Evolutionary conservation across 2,329 filamentous ascomycete genomes (phyloP), one percentile per base, ranked within the genome.

Genomic region (Hypomyces perniciosus): DNA sequence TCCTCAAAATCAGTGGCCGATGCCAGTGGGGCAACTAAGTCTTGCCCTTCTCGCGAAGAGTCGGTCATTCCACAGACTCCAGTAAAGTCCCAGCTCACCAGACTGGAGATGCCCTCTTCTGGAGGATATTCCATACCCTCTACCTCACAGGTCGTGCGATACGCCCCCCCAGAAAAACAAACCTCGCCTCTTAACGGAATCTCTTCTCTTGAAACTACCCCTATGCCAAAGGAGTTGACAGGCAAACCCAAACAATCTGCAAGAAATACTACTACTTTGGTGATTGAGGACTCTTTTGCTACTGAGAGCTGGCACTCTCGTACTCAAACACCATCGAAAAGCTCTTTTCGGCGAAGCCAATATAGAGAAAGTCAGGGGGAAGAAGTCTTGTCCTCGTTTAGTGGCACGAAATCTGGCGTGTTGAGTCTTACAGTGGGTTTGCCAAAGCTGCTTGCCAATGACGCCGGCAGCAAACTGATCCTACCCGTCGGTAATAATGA

Each of bases 251-350:
- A 34, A 8, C 57, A 56, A 5, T 50, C 57, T 0, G 58, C 58
- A 31, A 60, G 56, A 4, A 29, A 57, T 5, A 53, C 43, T 5
- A 57, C 58, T 4, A 56, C 67, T 6, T 54, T 71, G n/a, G 68
- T 72, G 2, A 70, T 78, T 20, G 64, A 75, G 46, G 74, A 78
- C 51, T 75, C 74, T 7, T 76, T 68, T 56, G 70, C 67, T 13
- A 67, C 68, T 4, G 63, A 62, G n/a, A 68, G 62, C 29, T 65
- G 61, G 62, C 56, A 50, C 4, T 61, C 67, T 20, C 61, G 61
- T 12, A 62, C 61, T 27, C 61, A 63, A 13, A 61, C 62, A 12
- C 55, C 58, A 2, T 54, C 53, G 3, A 55, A 50, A 4, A 51
- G 51, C 40, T 37, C 45, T 3, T 53, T 31, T 34, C n/a, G 10